Evolutionary conservation across 495 filamentous ascomycete species (phyloP).

Genomic region (Talaromyces thailandensis): DNA sequence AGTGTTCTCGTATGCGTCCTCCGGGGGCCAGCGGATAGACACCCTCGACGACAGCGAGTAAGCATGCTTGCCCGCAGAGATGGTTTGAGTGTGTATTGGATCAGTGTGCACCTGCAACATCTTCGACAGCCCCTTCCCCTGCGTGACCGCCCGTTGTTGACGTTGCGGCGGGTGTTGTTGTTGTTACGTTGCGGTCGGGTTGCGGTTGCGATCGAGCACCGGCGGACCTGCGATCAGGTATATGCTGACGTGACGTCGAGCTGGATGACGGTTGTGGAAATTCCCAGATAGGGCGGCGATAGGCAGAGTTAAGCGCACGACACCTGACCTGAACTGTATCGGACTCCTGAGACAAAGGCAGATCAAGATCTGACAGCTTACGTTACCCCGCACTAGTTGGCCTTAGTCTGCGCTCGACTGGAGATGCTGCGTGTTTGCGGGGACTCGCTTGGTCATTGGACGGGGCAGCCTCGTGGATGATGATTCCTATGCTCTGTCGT

Average conservation of each 20-base stretch:
- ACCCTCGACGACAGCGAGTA: constrained; percentile 24
- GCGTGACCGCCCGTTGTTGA: neutral
- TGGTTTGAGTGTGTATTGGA: constrained; percentile 5
- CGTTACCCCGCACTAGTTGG: constrained; percentile 8
- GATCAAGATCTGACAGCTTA: constrained; percentile 9
- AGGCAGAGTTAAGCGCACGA: constrained; percentile 4
- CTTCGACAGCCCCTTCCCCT: constrained; percentile 1
- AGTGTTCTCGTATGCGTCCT: constrained; percentile 28
- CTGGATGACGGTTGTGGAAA: constrained; percentile 4
- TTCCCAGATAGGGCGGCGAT: neutral
- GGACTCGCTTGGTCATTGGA: neutral
- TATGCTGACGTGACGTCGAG: neutral
- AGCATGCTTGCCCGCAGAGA: constrained; percentile 5
- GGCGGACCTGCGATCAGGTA: neutral
- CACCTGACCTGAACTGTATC: constrained; percentile 4
- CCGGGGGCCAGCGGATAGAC: constrained; percentile 34
- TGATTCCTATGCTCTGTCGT: neutral
- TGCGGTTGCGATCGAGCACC: neutral
- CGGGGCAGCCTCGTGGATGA: neutral
- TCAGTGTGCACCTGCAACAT: constrained; percentile 3
- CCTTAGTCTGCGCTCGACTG: constrained; percentile 4
- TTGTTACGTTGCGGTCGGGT: neutral
- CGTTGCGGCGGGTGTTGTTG: neutral
- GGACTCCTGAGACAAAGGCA: neutral
- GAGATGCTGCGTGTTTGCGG: neutral